Evolutionary conservation across 164 flowering plant species (phyloP), one percentile per base, ranked within the genome.

Genomic region (Chloranthus sessilifolius): DNA sequence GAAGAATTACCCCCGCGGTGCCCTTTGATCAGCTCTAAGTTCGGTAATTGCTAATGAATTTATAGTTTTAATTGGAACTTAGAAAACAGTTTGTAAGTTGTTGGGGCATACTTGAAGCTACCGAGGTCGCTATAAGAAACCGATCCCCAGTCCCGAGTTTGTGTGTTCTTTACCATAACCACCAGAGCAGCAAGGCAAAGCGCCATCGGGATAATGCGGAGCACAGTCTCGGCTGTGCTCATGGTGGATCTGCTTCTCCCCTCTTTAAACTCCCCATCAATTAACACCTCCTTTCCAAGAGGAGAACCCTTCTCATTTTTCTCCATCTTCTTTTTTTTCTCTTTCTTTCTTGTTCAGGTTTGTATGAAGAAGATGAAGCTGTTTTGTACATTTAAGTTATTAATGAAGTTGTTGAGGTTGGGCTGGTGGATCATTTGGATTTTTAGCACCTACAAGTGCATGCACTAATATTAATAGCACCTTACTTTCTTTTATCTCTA

Each of bases 121-220:
- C 83, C 80, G 38, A 91, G 63, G 58, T 83, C 70, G 11, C 78
- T 62, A 61, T 80, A 91, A 35, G 83, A 70, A 16, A 85, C 52
- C 1, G 95, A 69, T 27, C 92, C 98, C 52, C 37, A 91, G 31
- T 81, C 89, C 45, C 70, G 85, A 16, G 67, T 42, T 55, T 82
- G 61, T 20, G 86, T 60, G 50, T 75, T 72, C 54, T 81, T 85
- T 21, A 91, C 77, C 98, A 91, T 85, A 29, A 83, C 30, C 4
- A 85, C 71, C 8, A 91, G 82, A 0, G 98, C 91, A 0, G 71
- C 66, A 9, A 83, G 61, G 52, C 83, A 76, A 0, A 85, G 72
- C 9, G 60, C 89, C 76, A 85, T 57, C 0, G 98, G 91, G 19
- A 74, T 41, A 43, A 87, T 31, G 1, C 98, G 68, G 7, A 86